Conservation (phyloP, 805 yeast genomes). For the Saccharomycopsis sp. region DNA sequence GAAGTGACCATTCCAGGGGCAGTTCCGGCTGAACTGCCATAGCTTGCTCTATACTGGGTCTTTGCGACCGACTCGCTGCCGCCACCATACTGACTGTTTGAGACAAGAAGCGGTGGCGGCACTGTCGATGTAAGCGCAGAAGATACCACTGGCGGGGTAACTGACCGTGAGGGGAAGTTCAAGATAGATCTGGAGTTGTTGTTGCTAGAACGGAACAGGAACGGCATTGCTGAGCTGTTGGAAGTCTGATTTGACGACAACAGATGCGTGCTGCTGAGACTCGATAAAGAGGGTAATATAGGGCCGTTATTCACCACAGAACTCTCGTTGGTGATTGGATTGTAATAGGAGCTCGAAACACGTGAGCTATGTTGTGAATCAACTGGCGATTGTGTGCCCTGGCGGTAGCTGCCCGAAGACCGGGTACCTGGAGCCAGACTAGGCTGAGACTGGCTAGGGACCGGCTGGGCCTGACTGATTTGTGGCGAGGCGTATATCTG, state of each 20-base stretch:
- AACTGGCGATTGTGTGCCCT: not conserved
- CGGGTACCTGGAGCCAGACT: not conserved
- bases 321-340: not conserved
- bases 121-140: not conserved
- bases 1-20: not conserved
- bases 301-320: not conserved
- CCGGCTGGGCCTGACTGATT: no score
- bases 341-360: not conserved
- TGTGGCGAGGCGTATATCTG: no score
- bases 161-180: not conserved
- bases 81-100: not conserved
- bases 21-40: not conserved
- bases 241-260: no score
- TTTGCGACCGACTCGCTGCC: not conserved
- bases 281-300: not conserved
- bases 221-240: not conserved
- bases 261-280: not conserved
- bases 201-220: not conserved
- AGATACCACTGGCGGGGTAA: not conserved
- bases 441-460: no score
- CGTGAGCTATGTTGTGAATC: not conserved
- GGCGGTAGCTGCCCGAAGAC: not conserved
- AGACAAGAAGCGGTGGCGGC: not conserved
- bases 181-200: not conserved
- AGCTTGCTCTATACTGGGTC: not conserved